These are phyloP conservation scores for Kwoniella dejecticola DNA, from an alignment of 768 basidiomycete genomes.

Conservation along the genomic window DNA sequence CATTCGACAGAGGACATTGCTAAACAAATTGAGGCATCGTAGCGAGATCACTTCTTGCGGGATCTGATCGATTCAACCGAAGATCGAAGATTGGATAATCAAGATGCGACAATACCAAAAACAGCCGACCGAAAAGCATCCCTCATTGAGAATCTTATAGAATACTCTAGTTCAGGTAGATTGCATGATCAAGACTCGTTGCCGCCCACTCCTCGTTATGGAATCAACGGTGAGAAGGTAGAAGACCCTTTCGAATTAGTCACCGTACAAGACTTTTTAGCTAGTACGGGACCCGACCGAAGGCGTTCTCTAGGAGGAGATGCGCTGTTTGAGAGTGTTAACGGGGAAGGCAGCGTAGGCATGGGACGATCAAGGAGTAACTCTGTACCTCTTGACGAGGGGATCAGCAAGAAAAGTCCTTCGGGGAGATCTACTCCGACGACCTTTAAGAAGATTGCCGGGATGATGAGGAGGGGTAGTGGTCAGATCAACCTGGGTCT, in stretches of 20 bases:
- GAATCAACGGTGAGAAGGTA: neutral
- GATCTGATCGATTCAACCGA: constrained; percentile 38
- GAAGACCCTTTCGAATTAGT: constrained; percentile 38
- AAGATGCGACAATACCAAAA: constrained; percentile 29
- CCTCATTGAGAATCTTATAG: constrained; percentile 73
- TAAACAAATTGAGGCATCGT: constrained; percentile 1
- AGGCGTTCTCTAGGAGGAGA: neutral
- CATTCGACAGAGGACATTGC: neutral
- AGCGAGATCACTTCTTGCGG: constrained; percentile 39
- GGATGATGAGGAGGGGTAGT: constrained; percentile 23
- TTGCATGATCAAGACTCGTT: constrained; percentile 78
- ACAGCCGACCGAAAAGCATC: constrained; percentile 63
- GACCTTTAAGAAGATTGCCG: constrained; percentile 14
- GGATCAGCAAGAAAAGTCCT: neutral
- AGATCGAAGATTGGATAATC: constrained; percentile 27
- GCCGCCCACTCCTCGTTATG: constrained; percentile 50
- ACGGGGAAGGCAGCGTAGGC: neutral
- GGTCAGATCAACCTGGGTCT: neutral
- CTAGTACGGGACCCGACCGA: neutral
- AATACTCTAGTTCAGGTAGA: constrained; percentile 72
- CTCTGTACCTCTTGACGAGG: constrained; percentile 19
- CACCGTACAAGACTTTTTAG: constrained; percentile 38
- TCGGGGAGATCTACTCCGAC: constrained; percentile 6
- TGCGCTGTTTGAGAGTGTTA: neutral
- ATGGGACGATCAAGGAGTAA: constrained; percentile 11